Evolutionary conservation across 306 rosid genomes (phyloP), one percentile per base, ranked within the genome.

Genomic region (Crotalaria pallida): DNA sequence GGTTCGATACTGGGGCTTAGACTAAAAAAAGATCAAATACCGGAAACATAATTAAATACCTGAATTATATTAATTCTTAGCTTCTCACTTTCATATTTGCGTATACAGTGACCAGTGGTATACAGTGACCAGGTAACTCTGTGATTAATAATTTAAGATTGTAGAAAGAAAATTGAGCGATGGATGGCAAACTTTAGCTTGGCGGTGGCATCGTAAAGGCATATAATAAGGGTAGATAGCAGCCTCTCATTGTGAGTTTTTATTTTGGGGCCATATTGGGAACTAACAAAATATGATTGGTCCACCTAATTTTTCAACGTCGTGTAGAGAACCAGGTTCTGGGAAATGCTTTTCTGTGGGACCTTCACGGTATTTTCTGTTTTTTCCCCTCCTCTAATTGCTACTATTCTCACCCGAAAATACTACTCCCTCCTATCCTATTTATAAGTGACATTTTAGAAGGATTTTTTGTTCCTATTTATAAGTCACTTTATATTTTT

Each of bases 321-420:
- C 68, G 26, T 64, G 65, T 34, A 18, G n/a, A 0, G 80, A 68
- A 76, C 58, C 50, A 1, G 62, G 70, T 67, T 67, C 80, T 76
- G 53, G 31, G 33, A n/a, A 52, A 9, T 27, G 58, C 45, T 44
- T 1, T 49, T 23, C 34, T 50, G 15, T 53, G 38, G 43, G 11
- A 22, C 71, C 21, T 23, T 49, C 62, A 50, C 27, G 47, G 7
- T 52, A n/a, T 31, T 64, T 17, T 27, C 36, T n/a, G 5, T 53
- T 44, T 29, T 26, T 13, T 15, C 7, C 40, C 5, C 15, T 11
- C 3, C 15, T 7, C 2, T 38, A 34, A 48, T 38, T 68, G 18
- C 7, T 23, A n/a, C n/a, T n/a, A n/a, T n/a, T n/a, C n/a, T n/a
- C n/a, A n/a, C n/a, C n/a, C n/a, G n/a, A n/a, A n/a, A n/a, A n/a